Evolutionary conservation across 1,139 yeast species (phyloP), one percentile per base, ranked within the genome.

Genomic region (Lodderomyces pseudojiufengensis): DNA sequence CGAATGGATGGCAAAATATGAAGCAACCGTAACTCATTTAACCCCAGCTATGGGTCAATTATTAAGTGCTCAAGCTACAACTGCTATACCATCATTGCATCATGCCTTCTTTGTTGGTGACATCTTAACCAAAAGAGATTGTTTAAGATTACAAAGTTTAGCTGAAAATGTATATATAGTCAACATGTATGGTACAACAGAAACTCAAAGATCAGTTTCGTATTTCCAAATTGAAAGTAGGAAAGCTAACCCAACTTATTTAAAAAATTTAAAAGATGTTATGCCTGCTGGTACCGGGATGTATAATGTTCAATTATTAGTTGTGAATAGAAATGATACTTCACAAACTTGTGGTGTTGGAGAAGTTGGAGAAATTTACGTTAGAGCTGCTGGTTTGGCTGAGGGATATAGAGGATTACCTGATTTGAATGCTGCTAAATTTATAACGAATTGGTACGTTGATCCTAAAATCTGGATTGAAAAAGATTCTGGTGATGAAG

Each of bases 41-140:
- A 92, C 99, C 0, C 99, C 99, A 6, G 98, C 98, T 3, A 92
- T 94, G 98, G 99, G 99, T 44, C 99, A 92, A 63, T 70, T 92
- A 43, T 72, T 94, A 51, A 84, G 95, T 46, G 97, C 98, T 2
- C 97, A 92, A 63, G 98, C 98, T 16, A 71, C 84, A n/a, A 81
- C 95, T 5, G 81, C 84, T 40, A 84, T 94, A 55, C 92, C 95
- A 16, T 57, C 79, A 6, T 73, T 94, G 45, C 96, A 87, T 53
- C 97, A 90, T 57, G 98, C 98, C 1, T 94, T 94, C 70, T 94
- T 94, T 54, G 99, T 94, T 20, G 99, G 98, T 51, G 99, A 94
- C 61, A 85, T 94, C 47, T 70, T 94, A 46, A 94, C 99, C 46
- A 92, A 92, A 65, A 82, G 98, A 63, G 98, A 94, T 61, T 92